Evolutionary conservation across 306 rosid genomes (phyloP), one percentile per base, ranked within the genome.

Genomic region (Dryas drummondii): DNA sequence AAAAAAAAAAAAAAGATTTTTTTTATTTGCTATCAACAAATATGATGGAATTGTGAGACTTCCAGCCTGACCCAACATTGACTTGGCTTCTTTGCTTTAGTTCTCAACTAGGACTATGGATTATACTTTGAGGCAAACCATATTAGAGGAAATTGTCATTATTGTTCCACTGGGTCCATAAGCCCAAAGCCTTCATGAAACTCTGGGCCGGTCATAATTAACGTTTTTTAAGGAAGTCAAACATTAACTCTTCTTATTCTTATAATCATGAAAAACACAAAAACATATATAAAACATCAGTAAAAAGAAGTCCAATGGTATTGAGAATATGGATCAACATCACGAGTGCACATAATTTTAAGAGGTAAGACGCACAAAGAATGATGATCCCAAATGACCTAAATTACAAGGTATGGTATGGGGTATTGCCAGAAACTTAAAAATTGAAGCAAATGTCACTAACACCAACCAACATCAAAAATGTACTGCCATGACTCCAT

Each of bases 361-460:
- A 15, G 9, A 16, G 16, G 9, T 1, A 48, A 27, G 16, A 50
- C 41, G 26, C 55, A 75, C 55, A 44, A 65, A 52, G 55, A 75
- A 75, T 75, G 72, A 55, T 72, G 72, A 61, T 42, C 62, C 37
- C 42, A 42, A 63, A 47, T 27, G 17, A 46, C 60, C 50, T 26
- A 78, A 55, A 72, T 76, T 80, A 76, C 87, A 80, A 53, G 81
- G 57, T 54, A 72, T 54, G 57, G 60, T 53, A 55, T 57, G 69
- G 17, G 44, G 44, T 26, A 63, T 62, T 26, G 27, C 73, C 44
- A 9, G 44, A 56, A 46, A 17, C 0, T 5, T 0, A 37, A 61
- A 22, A 68, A 54, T 40, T 47, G 11, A 62, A 61, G 51, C 12
- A 61, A 71, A 56, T 60, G 50, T 48, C 76, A 51, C 49, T 75